Conservation (phyloP, 2,329 filamentous ascomycete species). For the Raffaelea albimanens region DNA sequence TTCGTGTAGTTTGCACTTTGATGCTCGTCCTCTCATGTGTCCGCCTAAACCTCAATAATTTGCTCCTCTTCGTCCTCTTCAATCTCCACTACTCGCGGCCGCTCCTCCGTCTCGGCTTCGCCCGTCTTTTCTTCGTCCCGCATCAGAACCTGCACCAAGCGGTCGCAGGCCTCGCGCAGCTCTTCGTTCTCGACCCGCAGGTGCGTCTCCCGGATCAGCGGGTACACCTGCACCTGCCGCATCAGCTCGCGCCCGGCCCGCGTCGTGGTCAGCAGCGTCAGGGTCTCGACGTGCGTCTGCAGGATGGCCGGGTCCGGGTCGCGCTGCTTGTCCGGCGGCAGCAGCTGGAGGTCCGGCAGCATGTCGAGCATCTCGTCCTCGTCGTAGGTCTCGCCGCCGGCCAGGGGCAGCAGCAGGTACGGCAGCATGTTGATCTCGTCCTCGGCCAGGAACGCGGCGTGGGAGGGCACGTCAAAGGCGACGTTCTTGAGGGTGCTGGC, state of each 20-base stretch:
- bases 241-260: constrained; percentile 64
- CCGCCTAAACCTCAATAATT: constrained; percentile 37
- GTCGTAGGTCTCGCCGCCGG: constrained; percentile 77
- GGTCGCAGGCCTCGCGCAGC: constrained; percentile 76
- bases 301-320: constrained; percentile 70
- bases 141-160: constrained; percentile 82
- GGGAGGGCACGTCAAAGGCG: constrained; percentile 69
- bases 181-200: constrained; percentile 65
- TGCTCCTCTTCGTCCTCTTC: constrained; percentile 42
- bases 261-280: constrained; percentile 75
- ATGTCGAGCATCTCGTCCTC: constrained; percentile 81
- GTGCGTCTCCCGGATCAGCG: constrained; percentile 81
- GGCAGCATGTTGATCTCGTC: constrained; percentile 73
- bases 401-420: constrained; percentile 81
- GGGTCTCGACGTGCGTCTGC: constrained; percentile 79
- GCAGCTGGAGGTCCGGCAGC: constrained; percentile 80
- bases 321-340: constrained; percentile 81
- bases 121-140: constrained; percentile 49
- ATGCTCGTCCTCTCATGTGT: not conserved
- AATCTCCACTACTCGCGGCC: constrained; percentile 30
- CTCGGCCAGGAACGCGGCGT: constrained; percentile 60
- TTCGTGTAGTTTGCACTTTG: not conserved
- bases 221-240: constrained; percentile 74
- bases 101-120: constrained; percentile 19
- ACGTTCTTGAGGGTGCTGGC: constrained; percentile 92